Evolutionary conservation across 2,329 filamentous ascomycete species (phyloP).

Genomic region (Colletotrichum agaves): DNA sequence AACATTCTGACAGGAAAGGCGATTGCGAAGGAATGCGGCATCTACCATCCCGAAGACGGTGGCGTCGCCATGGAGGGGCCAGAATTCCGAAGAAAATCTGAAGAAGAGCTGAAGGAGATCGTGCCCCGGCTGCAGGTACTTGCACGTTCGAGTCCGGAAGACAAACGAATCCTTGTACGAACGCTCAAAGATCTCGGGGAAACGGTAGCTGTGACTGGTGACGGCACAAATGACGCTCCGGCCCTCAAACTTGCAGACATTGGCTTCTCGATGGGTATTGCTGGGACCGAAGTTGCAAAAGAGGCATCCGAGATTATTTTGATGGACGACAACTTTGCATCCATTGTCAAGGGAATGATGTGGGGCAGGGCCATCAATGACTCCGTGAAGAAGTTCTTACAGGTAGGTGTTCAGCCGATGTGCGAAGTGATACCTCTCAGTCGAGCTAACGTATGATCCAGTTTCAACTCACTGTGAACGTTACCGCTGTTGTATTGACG

Average conservation of each 20-base stretch:
- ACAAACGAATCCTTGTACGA: constrained; percentile 74
- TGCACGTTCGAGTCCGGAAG: constrained; percentile 75
- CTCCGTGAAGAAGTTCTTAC: constrained; percentile 72
- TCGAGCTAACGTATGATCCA: constrained; percentile 42
- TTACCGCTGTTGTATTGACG: constrained; percentile 69
- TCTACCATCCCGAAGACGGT: constrained; percentile 51
- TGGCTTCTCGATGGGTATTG: constrained; percentile 75
- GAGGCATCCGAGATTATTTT: constrained; percentile 71
- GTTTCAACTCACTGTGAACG: constrained; percentile 72
- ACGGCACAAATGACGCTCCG: constrained; percentile 74
- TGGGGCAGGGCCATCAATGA: constrained; percentile 73
- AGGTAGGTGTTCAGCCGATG: constrained; percentile 48
- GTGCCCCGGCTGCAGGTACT: constrained; percentile 74
- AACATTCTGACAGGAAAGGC: constrained; percentile 57
- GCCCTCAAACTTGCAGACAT: constrained; percentile 74
- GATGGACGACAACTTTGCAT: constrained; percentile 72
- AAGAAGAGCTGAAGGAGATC: constrained; percentile 59
- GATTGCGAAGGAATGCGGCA: constrained; percentile 55
- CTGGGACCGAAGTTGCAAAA: constrained; percentile 72
- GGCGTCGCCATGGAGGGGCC: constrained; percentile 64
- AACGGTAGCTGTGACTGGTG: constrained; percentile 74
- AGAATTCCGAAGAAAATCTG: constrained; percentile 67
- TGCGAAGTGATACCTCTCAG: constrained; percentile 42
- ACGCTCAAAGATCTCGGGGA: constrained; percentile 72
- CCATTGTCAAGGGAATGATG: constrained; percentile 70